A percentile compares a stretch with the other conserved stretches of the same genome.
Conservation (phyloP, 2,329 filamentous ascomycete species). For the Colletotrichum horii region DNA sequence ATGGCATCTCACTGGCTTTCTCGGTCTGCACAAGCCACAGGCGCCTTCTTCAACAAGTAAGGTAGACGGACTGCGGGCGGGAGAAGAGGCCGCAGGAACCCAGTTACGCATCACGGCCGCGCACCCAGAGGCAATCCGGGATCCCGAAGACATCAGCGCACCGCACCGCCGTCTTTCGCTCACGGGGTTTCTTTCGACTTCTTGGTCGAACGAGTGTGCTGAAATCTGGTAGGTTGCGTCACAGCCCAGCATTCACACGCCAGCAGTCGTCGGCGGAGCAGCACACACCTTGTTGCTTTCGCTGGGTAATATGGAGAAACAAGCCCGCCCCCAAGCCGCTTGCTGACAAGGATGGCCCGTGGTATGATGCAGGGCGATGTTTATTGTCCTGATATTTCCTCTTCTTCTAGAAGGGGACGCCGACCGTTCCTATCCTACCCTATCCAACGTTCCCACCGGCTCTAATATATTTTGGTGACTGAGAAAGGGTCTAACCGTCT, state of each 20-base stretch:
- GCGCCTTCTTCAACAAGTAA: neutral
- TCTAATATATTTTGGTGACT: neutral
- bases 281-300: neutral
- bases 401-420: neutral
- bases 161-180: neutral
- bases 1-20: neutral
- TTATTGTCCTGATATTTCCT: neutral
- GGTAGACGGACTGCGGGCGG: neutral
- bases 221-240: neutral
- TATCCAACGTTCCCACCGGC: neutral
- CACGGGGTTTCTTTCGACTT: neutral
- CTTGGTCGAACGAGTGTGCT: neutral
- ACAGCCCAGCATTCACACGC: constrained; percentile 2
- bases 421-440: neutral
- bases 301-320: neutral
- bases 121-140: neutral
- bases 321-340: neutral
- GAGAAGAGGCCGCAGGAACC: neutral
- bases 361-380: neutral
- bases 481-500: neutral
- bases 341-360: neutral
- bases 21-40: neutral
- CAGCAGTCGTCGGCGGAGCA: neutral
- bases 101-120: neutral
- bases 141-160: neutral